Base-by-base conservation (phyloP, 2,329 filamentous ascomycete genomes). In the Phialophora expanda region DNA sequence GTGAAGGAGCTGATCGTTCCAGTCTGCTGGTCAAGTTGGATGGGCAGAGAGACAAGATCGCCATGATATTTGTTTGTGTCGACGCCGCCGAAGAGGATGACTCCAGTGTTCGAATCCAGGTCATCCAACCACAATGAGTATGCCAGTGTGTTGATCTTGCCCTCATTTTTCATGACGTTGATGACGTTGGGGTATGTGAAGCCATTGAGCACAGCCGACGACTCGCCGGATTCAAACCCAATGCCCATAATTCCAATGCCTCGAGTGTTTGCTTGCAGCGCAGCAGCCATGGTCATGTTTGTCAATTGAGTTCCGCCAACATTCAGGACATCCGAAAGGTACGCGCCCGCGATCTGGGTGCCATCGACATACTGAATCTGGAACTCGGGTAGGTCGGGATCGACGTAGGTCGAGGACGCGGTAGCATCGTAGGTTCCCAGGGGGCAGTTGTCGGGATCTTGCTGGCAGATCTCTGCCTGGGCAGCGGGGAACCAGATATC, bases 11-110 rank as follows among this genome's bases (percentile, higher is more conserved):
- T 83, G 74, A 84, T 76, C 71, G 82, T 81, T 64, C 82, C 81
- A 3, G 87, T 85, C 46, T 87, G 86, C 59, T 80, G 68, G 56
- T 80, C 75, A 65, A 78, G 74, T 61, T 82, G 75, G 71, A 92
- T 81, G 17, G 88, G 82, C 30, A 93, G 80, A 5, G 83, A 85
- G 54, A 83, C 82, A 34, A 93, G 81, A 1, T 85, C 76, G 56
- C 90, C 90, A 0, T 81, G 75, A 77, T 87, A 95, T 75, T 93
- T 93, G 66, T 84, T 85, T 0, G 86, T 90, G 75, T 94, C 90
- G 65, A 93, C 87, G n/a, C 90, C 91, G 46, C 91, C 91, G 71
- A 94, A 95, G 1, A 94, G 80, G 66, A 94, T 89, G 71, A 81
- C 89, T 41, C 91, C 91, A 1, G 84, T 88, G 66, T 83, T 87